These are phyloP conservation scores for Penicillium sp. DNA, from an alignment of 2,329 filamentous ascomycete species.

Conservation along the genomic window DNA sequence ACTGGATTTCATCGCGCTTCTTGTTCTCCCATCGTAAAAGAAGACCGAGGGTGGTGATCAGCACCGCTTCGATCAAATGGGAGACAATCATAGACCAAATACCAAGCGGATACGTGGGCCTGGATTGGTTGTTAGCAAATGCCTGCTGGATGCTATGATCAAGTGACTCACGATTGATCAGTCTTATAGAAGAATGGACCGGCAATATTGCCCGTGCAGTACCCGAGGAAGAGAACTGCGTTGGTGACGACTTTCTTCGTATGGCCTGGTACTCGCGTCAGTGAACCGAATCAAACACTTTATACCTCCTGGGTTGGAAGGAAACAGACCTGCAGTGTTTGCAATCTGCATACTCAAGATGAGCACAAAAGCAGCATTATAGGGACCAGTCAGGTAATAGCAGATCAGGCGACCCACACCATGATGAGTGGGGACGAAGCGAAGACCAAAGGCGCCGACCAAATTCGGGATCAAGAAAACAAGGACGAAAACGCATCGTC, in stretches of 20 bases:
- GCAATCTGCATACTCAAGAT: constrained; percentile 49
- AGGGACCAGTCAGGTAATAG: constrained; percentile 59
- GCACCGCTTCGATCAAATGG: constrained; percentile 53
- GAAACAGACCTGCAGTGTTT: constrained; percentile 45
- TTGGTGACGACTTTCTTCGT: constrained; percentile 68
- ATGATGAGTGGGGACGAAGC: constrained; percentile 54
- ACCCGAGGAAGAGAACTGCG: constrained; percentile 61
- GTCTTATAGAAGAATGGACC: constrained; percentile 65
- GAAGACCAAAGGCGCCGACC: constrained; percentile 59
- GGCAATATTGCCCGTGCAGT: constrained; percentile 62
- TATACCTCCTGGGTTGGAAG: neutral
- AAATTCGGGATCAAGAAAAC: constrained; percentile 62
- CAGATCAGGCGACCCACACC: constrained; percentile 59
- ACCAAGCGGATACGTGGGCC: constrained; percentile 52
- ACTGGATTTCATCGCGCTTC: constrained; percentile 52
- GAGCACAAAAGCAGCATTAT: constrained; percentile 57
- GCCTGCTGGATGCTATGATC: neutral
- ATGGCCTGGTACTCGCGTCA: constrained; percentile 45
- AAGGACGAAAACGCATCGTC: constrained; percentile 56
- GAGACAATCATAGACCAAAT: constrained; percentile 61
- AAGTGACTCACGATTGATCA: constrained; percentile 46
- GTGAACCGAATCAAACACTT: neutral
- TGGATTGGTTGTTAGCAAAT: constrained; percentile 14
- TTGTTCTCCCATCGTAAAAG: constrained; percentile 54
- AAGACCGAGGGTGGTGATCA: constrained; percentile 50